Evolutionary conservation across 2,329 filamentous ascomycete genomes (phyloP).

Genomic region (Aspergillus udagawae): DNA sequence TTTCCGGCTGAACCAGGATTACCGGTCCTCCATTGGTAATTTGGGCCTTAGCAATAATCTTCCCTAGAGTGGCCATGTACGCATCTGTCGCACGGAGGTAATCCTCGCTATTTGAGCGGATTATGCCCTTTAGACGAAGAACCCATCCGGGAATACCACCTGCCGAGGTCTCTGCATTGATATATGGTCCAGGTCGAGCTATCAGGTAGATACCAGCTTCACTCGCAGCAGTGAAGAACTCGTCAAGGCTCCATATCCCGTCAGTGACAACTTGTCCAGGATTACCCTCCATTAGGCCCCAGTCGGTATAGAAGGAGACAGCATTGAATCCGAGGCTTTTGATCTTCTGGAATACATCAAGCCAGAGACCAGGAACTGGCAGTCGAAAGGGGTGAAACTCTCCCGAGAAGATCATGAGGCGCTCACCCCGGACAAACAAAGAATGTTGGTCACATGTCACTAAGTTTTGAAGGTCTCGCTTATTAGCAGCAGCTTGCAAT

Average conservation of each 20-base stretch:
- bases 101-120: constrained; percentile 60
- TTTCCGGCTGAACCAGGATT: constrained; percentile 76
- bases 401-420: constrained; percentile 67
- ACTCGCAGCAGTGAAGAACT: constrained; percentile 72
- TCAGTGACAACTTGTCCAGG: constrained; percentile 65
- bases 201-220: constrained; percentile 73
- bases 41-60: constrained; percentile 68
- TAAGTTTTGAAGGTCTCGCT: background rate
- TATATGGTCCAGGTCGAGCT: constrained; percentile 68
- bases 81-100: constrained; percentile 65
- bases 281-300: constrained; percentile 72
- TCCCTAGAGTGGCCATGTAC: constrained; percentile 60
- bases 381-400: constrained; percentile 69
- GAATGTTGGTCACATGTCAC: constrained; percentile 72
- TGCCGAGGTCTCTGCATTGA: constrained; percentile 72
- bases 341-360: constrained; percentile 78
- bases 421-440: constrained; percentile 65
- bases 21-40: constrained; percentile 80
- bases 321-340: constrained; percentile 75
- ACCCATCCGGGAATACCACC: constrained; percentile 81
- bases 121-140: constrained; percentile 59
- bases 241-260: constrained; percentile 67
- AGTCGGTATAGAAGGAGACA: constrained; percentile 75
- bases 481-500: background rate
- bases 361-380: constrained; percentile 59